Evolutionary conservation across 345 rosid genomes (phyloP), one percentile per base, ranked within the genome.

Genomic region (Aquilaria sinensis): DNA sequence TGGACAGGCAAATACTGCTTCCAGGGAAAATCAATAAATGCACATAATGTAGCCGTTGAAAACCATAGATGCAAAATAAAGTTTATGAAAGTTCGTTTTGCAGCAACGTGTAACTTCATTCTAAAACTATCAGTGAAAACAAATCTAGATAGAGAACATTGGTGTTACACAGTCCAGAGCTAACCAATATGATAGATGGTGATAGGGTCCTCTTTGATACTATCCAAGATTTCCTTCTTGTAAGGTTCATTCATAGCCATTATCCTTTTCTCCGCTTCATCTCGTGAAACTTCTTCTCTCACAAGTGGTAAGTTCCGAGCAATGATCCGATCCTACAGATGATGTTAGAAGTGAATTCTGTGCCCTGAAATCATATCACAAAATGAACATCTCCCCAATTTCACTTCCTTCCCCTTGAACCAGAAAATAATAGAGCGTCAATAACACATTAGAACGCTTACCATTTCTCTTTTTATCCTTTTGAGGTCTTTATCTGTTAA

Each of bases 381-480:
- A 67, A 65, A 74, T 60, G 69, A 73, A 66, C 57, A 63, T 65
- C 54, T 58, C 49, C 73, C 71, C 29, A 68, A 67, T 23, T 46
- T 61, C 70, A 62, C 47, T 33, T 63, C 53, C 56, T 58, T 51
- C 32, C 66, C 59, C 57, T 8, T 5, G 29, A 47, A 23, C 37
- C 60, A 61, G 14, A n/a, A 67, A 9, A 55, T 52, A 31, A 34
- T 60, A 61, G 15, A n/a, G 65, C 9, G 51, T 52, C 2, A 46
- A 9, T 6, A 43, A 16, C 14, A 37, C 5, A 60, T 48, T 12
- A 70, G 56, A 12, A 71, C 58, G 77, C 95, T 83, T 71, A 94
- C 96, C 97, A 94, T 94, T 76, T 94, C 97, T 72, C 88, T 94
- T 79, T 94, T 94, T 75, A 94, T 88, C 76, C 78, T 83, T 80